Percentiles rank a stretch among this genome's conserved stretches.
Evolutionary conservation across 164 flowering plant genomes (phyloP).

Genomic region (Nelumbo lutea): DNA sequence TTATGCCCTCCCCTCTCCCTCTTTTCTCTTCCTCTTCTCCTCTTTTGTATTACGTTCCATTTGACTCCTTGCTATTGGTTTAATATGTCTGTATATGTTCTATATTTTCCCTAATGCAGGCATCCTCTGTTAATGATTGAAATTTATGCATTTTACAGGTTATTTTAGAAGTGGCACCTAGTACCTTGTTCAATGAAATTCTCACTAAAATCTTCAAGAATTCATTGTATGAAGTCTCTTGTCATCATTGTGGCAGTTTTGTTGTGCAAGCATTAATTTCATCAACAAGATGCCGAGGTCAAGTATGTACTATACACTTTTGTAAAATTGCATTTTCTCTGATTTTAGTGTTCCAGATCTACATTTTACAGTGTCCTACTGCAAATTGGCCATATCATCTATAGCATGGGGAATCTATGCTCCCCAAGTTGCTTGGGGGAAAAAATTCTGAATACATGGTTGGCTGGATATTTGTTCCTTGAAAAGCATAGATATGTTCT

Average conservation of each 20-base stretch:
- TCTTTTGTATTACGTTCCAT: too few relatives aligned
- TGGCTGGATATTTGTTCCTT: not conserved
- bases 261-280: constrained; percentile 82
- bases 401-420: too few relatives aligned
- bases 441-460: not conserved
- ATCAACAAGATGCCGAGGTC: constrained; percentile 50
- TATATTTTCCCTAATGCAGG: not conserved
- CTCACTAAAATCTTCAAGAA: constrained; percentile 55
- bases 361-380: not conserved
- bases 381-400: too few relatives aligned
- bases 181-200: constrained; percentile 52
- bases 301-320: constrained; percentile 43
- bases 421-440: too few relatives aligned
- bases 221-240: constrained; percentile 58
- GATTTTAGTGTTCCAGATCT: not conserved
- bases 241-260: constrained; percentile 76
- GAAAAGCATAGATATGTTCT: not conserved
- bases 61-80: too few relatives aligned
- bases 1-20: too few relatives aligned
- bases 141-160: constrained; percentile 48
- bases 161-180: constrained; percentile 86
- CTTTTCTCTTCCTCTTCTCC: too few relatives aligned
- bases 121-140: not conserved
- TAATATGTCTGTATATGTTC: not conserved
- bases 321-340: not conserved